Base-by-base conservation (phyloP, 2,329 filamentous ascomycete genomes). In the Xylariaceae sp. region DNA sequence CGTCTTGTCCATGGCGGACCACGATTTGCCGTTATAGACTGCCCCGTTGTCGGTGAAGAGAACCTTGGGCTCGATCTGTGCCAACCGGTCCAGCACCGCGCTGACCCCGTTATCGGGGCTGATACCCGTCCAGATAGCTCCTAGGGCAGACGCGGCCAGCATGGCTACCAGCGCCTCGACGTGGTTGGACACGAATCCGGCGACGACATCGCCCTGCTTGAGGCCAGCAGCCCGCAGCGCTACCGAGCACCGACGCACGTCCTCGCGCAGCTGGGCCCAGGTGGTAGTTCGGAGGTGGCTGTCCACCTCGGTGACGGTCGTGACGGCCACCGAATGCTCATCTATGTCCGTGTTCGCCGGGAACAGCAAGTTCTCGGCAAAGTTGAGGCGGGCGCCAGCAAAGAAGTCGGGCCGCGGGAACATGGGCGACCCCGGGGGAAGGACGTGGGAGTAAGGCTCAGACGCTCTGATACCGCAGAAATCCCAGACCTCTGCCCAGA, bases 341-440 rank as follows among this genome's bases (percentile, higher is more conserved):
- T 83, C 66, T 5, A 79, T 62, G 11, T 65, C 54, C 15, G 63
- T 64, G 26, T 74, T 67, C 34, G 70, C 70, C 3, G 90, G 90
- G 60, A 83, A 96, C 3, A 98, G 78, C 38, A 97, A 71, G 60
- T 98, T 98, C 66, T 97, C 87, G 17, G 90, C 89, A 59, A 96
- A 97, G 63, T 97, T 98, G 49, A 97, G 71, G 41, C 71, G 79
- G 11, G 85, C 76, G 8, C 82, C 83, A 40, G 78, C 62, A 61
- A 96, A 97, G 70, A 95, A 97, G 43, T 81, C 69, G 6, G 90
- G 89, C 16, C 88, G 81, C 16, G 90, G 90, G 54, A 88, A 97
- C 74, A 97, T 85, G 32, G 77, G 70, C 5, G 79, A 74, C 38
- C 76, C 63, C 28, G 73, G 59, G 16, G 84, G 76, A 13, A 95